Conservation (phyloP, 177 flowering plant genomes). For the Vitis hybrid region DNA sequence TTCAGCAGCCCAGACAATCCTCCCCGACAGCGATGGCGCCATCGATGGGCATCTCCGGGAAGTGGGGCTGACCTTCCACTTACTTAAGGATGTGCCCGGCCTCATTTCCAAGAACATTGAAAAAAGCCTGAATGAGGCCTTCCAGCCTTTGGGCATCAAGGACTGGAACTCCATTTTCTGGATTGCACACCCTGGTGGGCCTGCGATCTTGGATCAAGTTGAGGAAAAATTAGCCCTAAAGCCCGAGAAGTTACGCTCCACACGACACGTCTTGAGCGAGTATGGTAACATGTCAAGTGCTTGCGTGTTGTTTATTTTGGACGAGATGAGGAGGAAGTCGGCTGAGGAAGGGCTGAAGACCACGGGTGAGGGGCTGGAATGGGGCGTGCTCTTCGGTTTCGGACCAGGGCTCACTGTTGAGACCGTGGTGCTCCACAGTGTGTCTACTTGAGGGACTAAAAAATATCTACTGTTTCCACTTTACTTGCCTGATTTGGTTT, state of each 20-base stretch:
- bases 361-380: constrained; percentile 56
- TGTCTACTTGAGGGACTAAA: constrained; percentile 8
- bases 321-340: constrained; percentile 53
- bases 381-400: constrained; percentile 74
- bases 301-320: constrained; percentile 51
- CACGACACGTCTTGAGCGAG: constrained; percentile 50
- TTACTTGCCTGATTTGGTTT: too few relatives aligned
- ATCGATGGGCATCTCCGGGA: constrained; percentile 50
- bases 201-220: constrained; percentile 55
- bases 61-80: constrained; percentile 52
- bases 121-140: constrained; percentile 44
- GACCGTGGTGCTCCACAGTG: constrained; percentile 69
- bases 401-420: constrained; percentile 83
- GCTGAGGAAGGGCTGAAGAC: constrained; percentile 31
- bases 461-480: too few relatives aligned
- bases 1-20: constrained; percentile 46
- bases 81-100: constrained; percentile 55
- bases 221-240: constrained; percentile 43
- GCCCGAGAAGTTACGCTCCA: constrained; percentile 47
- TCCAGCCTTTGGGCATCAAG: constrained; percentile 46
- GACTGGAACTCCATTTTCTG: constrained; percentile 69
- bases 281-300: constrained; percentile 70
- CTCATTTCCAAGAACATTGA: constrained; percentile 53
- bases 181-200: constrained; percentile 65
- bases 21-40: constrained; percentile 55